Evolutionary conservation across 2,329 filamentous ascomycete species (phyloP), one percentile per base, ranked within the genome.

Genomic region (Cryphonectria japonica): DNA sequence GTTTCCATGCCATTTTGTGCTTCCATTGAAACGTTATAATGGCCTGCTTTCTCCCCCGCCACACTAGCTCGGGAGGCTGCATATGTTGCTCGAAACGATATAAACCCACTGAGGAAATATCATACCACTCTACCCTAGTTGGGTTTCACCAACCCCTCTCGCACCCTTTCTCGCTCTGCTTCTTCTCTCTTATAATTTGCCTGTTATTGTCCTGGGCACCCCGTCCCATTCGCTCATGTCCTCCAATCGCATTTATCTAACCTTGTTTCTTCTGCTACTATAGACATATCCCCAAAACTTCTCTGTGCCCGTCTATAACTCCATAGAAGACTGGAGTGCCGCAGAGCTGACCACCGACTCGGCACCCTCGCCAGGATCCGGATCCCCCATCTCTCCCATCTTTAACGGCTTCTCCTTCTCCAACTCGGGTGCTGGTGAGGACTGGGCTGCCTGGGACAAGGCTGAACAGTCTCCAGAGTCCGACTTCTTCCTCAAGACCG

Each of bases 261-360:
- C 65, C 52, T 34, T 34, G 19, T 22, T 32, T 29, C 14, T 37
- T 13, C n/a, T n/a, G 22, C 22, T n/a, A 50, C 22, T 50, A 65
- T 46, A 73, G 71, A 71, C 65, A 64, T 65, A 37, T 14, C 62
- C 61, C 19, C 32, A 66, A 43, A 59, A 14, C 39, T 71, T 69
- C 64, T 66, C 54, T 54, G 50, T 67, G 13, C 63, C 69, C 26
- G 64, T 73, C 71, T 78, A 78, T 62, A 73, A 72, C 74, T 73
- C 76, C 9, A 69, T 76, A 9, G 78, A 79, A 41, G 78, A 80
- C 69, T 80, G 77, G 69, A 74, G 67, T 71, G 69, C 69, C 63
- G 75, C 76, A 52, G 79, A 82, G 72, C 79, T 79, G 75, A 77
- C 76, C 64, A 78, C 78, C 43, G 80, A 81, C 74, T 80, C 80